Percentiles rank a stretch among this genome's conserved stretches.
phyloP scores from a whole-genome alignment of 2,329 filamentous ascomycete species.

The Hymenoscyphus fraxineus region DNA sequence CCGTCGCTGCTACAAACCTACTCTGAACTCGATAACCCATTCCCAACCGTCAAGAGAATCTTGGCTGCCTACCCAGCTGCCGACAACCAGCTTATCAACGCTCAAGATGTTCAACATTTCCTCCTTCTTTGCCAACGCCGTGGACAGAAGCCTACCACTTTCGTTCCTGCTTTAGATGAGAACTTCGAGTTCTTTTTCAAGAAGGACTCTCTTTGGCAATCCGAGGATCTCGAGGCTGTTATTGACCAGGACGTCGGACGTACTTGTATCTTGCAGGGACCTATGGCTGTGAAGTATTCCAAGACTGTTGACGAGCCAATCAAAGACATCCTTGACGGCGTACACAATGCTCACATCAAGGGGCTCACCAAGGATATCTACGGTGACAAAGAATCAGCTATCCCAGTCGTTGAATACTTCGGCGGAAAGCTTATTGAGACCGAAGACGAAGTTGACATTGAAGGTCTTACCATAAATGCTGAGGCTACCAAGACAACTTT shows the following conservation, averaged over 20 bases:
- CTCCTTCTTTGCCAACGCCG: slow-evolving; percentile 85
- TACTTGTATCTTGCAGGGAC: slow-evolving; percentile 94
- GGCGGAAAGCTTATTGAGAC: slow-evolving; percentile 78
- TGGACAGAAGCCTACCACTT: slow-evolving; percentile 93
- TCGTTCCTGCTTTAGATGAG: slow-evolving; percentile 91
- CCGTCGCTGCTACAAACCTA: slow-evolving; percentile 87
- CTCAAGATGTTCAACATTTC: slow-evolving; percentile 97
- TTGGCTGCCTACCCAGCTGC: slow-evolving; percentile 81
- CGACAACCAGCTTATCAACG: slow-evolving; percentile 88
- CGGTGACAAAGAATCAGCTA: slow-evolving; percentile 63
- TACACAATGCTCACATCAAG: slow-evolving; percentile 85
- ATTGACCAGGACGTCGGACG: slow-evolving; percentile 93
- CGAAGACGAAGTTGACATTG: slow-evolving; percentile 71
- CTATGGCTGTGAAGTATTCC: slow-evolving; percentile 86
- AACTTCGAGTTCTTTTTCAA: slow-evolving; percentile 99
- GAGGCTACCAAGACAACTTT: slow-evolving; percentile 79
- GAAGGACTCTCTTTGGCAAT: slow-evolving; percentile 99
- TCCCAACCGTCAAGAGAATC: slow-evolving; percentile 71
- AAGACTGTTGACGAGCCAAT: slow-evolving; percentile 89
- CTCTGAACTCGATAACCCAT: slow-evolving; percentile 80
- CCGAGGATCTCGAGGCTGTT: slow-evolving; percentile 92
- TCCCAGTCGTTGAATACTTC: slow-evolving; percentile 91
- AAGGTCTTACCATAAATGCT: slow-evolving; percentile 80
- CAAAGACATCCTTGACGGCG: slow-evolving; percentile 87
- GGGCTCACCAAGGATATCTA: slow-evolving; percentile 78